phyloP scores from a whole-genome alignment of 495 filamentous ascomycete species.

The Tuber umbilicatum region DNA sequence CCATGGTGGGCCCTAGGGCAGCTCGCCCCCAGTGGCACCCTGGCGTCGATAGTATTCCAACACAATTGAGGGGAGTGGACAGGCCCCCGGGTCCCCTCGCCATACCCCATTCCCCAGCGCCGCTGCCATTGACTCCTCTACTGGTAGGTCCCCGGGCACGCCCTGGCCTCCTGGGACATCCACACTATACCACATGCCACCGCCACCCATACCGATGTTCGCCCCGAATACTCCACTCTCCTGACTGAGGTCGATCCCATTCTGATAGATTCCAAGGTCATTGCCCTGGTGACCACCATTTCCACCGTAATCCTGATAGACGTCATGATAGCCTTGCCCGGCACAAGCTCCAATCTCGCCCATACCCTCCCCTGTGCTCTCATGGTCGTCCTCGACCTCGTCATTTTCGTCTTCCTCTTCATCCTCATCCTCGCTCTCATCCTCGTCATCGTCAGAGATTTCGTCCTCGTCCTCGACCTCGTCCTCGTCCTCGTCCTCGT shows the following conservation, averaged over 20 bases:
- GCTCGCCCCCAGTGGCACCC: not conserved
- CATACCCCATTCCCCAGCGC: not conserved
- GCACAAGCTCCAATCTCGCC: too few relatives aligned
- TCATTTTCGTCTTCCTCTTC: too few relatives aligned
- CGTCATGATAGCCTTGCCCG: not conserved
- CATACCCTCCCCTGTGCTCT: too few relatives aligned
- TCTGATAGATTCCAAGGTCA: not conserved
- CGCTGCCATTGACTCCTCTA: not conserved
- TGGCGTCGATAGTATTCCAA: not conserved
- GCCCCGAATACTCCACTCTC: not conserved
- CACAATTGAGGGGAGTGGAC: not conserved
- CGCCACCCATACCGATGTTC: not conserved
- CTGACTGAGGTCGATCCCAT: too few relatives aligned
- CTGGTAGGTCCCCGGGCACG: too few relatives aligned
- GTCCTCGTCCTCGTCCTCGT: not conserved
- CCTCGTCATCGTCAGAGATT: too few relatives aligned
- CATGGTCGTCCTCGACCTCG: too few relatives aligned
- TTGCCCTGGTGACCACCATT: not conserved
- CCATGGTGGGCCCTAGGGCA: too few relatives aligned
- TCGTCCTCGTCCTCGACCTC: not conserved
- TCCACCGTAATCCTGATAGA: not conserved
- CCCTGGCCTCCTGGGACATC: not conserved
- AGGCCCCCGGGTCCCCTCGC: too few relatives aligned
- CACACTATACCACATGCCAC: not conserved
- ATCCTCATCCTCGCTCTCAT: too few relatives aligned